A percentile compares a stretch with the other conserved stretches of the same genome.
Evolutionary conservation across 108 stramenopile species (phyloP).

Genomic region (Cyclotella kingstonii): DNA sequence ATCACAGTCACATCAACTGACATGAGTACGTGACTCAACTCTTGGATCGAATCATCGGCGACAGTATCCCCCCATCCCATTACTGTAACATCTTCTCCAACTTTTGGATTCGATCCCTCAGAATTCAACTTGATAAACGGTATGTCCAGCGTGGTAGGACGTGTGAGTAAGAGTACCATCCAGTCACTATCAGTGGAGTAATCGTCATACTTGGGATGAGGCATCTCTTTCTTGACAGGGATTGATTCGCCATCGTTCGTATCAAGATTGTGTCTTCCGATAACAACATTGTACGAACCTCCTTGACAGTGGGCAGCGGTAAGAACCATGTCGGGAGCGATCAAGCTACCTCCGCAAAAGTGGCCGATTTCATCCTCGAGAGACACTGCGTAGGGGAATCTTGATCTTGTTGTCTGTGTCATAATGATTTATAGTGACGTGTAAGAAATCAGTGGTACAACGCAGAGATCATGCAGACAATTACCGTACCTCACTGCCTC

Average conservation of each 20-base stretch:
- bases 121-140: constrained; percentile 33
- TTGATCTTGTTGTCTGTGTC: not conserved
- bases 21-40: constrained; percentile 4
- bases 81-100: constrained; percentile 38
- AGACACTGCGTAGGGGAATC: constrained; percentile 21
- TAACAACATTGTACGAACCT: constrained; percentile 15
- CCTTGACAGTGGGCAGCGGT: constrained; percentile 49
- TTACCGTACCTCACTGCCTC: not conserved
- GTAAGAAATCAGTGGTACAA: not conserved
- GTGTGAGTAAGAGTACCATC: constrained; percentile 11
- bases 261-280: constrained; percentile 20
- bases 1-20: constrained; percentile 30
- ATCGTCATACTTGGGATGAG: constrained; percentile 12
- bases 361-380: constrained; percentile 23
- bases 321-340: constrained; percentile 27
- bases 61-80: constrained; percentile 54
- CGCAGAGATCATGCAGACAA: not conserved
- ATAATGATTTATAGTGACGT: not conserved
- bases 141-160: constrained; percentile 5
- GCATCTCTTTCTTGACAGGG: constrained; percentile 3
- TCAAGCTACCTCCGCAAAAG: constrained; percentile 38
- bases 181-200: constrained; percentile 8
- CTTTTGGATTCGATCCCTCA: constrained; percentile 23
- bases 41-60: constrained; percentile 5
- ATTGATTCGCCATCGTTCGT: constrained; percentile 15